These are phyloP conservation scores for Alternaria novae-zelandiae DNA, from an alignment of 2,329 filamentous ascomycete species.

Conservation along the genomic window DNA sequence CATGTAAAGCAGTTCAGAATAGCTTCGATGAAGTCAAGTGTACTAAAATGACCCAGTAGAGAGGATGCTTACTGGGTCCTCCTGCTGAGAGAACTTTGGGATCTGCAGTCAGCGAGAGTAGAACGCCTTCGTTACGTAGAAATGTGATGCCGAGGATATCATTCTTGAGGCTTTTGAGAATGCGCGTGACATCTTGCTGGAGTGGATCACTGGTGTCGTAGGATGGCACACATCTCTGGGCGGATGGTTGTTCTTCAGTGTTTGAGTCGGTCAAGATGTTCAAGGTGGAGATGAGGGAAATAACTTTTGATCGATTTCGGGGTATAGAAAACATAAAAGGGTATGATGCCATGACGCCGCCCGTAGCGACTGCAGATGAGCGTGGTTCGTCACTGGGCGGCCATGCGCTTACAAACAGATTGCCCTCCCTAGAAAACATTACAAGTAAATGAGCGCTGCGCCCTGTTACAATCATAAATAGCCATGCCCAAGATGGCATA, in stretches of 20 bases:
- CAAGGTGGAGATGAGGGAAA: neutral
- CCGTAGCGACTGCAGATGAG: neutral
- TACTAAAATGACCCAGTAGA: neutral
- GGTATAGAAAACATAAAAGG: neutral
- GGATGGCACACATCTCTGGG: neutral
- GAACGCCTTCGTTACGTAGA: conserved; percentile 10
- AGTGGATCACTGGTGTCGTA: conserved; percentile 6
- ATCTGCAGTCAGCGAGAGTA: conserved; percentile 12
- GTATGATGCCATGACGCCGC: conserved; percentile 1
- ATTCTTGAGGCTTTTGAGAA: conserved; percentile 2
- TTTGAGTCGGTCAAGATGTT: neutral
- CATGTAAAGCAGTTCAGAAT: neutral
- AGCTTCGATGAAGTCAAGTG: neutral
- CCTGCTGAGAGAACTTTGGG: conserved; percentile 5
- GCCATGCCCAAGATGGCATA: neutral
- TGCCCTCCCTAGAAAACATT: conserved; percentile 1
- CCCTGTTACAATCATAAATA: neutral
- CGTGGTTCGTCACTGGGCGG: neutral
- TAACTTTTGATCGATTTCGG: neutral
- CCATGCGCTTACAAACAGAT: neutral
- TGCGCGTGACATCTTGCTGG: conserved; percentile 5
- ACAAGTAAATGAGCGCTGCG: conserved; percentile 1
- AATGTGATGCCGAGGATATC: conserved; percentile 9
- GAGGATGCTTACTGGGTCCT: neutral
- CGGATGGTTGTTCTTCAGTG: neutral